phyloP scores from a whole-genome alignment of 169 alveolate species.

The Cryptosporidium meleagridis region DNA sequence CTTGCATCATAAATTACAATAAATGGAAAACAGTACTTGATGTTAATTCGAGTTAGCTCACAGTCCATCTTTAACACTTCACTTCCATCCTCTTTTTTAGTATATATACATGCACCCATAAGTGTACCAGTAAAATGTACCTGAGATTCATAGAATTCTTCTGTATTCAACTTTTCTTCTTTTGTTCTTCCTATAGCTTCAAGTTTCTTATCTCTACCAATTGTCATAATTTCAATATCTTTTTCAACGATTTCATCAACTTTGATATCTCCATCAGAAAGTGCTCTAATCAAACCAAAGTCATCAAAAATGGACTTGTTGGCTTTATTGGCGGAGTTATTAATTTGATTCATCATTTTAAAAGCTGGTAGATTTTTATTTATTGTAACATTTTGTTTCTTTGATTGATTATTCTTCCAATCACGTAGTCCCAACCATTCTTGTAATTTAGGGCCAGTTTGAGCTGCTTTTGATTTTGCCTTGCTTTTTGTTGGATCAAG shows the following conservation, averaged over 20 bases:
- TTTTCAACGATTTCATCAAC: background rate
- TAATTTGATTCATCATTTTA: background rate
- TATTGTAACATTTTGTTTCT: background rate
- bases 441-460: constrained; percentile 19
- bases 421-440: constrained; percentile 71
- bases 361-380: background rate
- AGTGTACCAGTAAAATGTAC: constrained; percentile 55
- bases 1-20: constrained; percentile 28
- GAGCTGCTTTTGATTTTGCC: constrained; percentile 8
- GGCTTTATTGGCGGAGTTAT: background rate
- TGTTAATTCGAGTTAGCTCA: background rate
- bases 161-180: constrained; percentile 35
- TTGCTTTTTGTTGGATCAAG: constrained; percentile 23
- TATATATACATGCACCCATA: constrained; percentile 38
- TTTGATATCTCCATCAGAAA: constrained; percentile 24
- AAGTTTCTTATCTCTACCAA: constrained; percentile 64
- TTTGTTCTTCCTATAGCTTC: constrained; percentile 18
- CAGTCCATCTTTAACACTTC: background rate
- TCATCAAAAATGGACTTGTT: background rate
- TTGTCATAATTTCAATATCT: constrained; percentile 50
- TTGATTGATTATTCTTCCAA: constrained; percentile 45
- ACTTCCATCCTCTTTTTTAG: background rate
- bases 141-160: constrained; percentile 58
- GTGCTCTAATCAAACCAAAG: constrained; percentile 15
- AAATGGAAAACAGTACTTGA: constrained; percentile 66